phyloP scores from a whole-genome alignment of 2,329 filamentous ascomycete genomes.

The Zymoseptoria tritici region DNA sequence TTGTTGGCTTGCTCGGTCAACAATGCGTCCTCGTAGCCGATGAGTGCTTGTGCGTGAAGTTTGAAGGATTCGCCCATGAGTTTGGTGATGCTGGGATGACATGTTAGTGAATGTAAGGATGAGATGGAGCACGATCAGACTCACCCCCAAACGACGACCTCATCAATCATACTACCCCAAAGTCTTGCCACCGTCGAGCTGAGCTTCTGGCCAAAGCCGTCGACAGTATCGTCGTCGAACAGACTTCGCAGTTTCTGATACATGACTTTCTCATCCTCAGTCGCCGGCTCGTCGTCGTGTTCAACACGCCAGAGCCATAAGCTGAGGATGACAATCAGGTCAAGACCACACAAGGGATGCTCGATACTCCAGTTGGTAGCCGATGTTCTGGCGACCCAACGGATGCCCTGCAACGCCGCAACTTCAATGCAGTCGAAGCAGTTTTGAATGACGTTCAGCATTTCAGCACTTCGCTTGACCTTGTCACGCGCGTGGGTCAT shows the following conservation, averaged over 20 bases:
- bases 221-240: slow-evolving; percentile 84
- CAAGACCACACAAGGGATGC: slow-evolving; percentile 90
- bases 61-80: slow-evolving; percentile 98
- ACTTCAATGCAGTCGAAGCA: slow-evolving; percentile 98
- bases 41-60: slow-evolving; percentile 86
- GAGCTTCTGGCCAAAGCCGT: slow-evolving; percentile 71
- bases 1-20: slow-evolving; percentile 33
- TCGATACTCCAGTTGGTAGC: slow-evolving; percentile 99
- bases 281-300: slow-evolving; percentile 91
- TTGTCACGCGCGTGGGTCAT: slow-evolving; percentile 93
- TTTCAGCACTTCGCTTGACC: slow-evolving; percentile 90
- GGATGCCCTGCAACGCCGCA: slow-evolving; percentile 84
- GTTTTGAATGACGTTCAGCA: slow-evolving; percentile 97
- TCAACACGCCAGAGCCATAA: slow-evolving; percentile 98
- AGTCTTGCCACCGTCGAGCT: slow-evolving; percentile 92
- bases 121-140: slow-evolving; percentile 34
- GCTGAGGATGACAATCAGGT: slow-evolving; percentile 95
- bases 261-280: slow-evolving; percentile 77
- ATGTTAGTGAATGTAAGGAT: slow-evolving; percentile 30
- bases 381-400: slow-evolving; percentile 96
- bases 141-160: slow-evolving; percentile 99
- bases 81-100: slow-evolving; percentile 64
- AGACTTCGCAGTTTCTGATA: slow-evolving; percentile 86
- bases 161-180: slow-evolving; percentile 97
- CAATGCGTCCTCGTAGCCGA: slow-evolving; percentile 83